Base-by-base conservation (phyloP, 306 rosid species). In the Cucumis melo region DNA sequence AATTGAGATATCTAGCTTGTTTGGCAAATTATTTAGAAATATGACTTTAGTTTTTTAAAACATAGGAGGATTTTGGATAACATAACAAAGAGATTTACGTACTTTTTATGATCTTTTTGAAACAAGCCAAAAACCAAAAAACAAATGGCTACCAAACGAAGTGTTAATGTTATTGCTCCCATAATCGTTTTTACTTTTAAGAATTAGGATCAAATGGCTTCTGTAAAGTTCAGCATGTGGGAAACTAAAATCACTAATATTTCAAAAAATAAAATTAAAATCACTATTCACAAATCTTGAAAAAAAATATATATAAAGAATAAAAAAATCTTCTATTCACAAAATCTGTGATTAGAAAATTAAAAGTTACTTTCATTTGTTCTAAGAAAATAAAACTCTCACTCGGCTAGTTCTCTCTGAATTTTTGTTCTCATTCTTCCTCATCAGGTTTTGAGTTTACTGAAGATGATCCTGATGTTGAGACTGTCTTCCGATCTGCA, bases 391-490 rank as follows among this genome's bases (percentile, higher is more conserved):
- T 16, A 8, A 8, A 63, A 63, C 14, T 3, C 36, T 32, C 36
- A 32, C 5, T 4, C 46, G 17, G 17, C 70, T 23, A 46, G 53
- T 46, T 46, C 12, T 66, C 53, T 36, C 74, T n/a, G 16, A 39
- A 38, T 1, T 66, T 65, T 10, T 66, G 19, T 67, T 48, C 68
- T 16, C 77, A 71, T 8, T 68, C 74, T 36, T 78, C 79, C 75
- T 82, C 92, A 87, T 87, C 85, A 80, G 85, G 78, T 73, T 83
- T 80, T 82, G 87, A 80, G 62, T 87, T 88, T 84, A 86, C 85
- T 74, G 89, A 89, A 73, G 88, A 89, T 39, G 90, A 87, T 75
- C 82, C 78, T 66, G 90, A 91, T 36, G 65, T 81, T 77, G 97
- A 93, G 82, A 84, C 77, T 76, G 75, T 84, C 78, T 87, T 91